Base-by-base conservation (phyloP, 495 filamentous ascomycete genomes). In the Cryomyces antarcticus region DNA sequence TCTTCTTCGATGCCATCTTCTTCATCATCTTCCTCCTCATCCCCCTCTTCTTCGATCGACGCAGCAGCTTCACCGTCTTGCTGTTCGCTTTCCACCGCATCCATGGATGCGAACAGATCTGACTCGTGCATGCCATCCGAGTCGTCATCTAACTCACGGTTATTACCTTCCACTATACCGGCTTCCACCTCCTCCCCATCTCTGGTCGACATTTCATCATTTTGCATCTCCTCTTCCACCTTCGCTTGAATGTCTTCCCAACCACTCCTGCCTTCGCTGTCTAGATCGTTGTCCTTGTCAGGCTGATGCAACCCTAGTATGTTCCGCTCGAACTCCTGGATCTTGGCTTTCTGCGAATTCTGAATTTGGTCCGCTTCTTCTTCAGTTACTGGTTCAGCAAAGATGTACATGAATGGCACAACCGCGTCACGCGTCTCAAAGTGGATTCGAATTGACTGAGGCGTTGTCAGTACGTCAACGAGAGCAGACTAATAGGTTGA, bases 401-500 rank as follows among this genome's bases (percentile, higher is more conserved):
- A 86, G 28, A 94, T 71, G 52, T 85, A 82, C 83, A 95, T 94
- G 51, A 74, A 80, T 0, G 78, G 75, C 0, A 63, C 61, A 27
- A 51, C 35, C 4, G 57, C 58, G 5, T 72, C 68, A 12, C 80
- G 68, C 0, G 86, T 81, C 59, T 99, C 87, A 48, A 99, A 83
- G 55, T 86, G 79, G 33, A 99, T 52, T 2, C 89, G 78, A 5
- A 99, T 58, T 1, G 82, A 87, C 61, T 73, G 42, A 13, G 30
- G 24, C 42, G 33, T 17, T 11, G 28, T 67, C 43, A 65, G 61
- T 28, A 35, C 46, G 7, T 24, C 2, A 12, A 12, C 27, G n/a
- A 5, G 41, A 12, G 9, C 12, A 29, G 4, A 7, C 5, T 31
- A 4, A 31, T 35, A 43, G 28, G 30, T 4, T 5, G 7, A 9